Base-by-base conservation (phyloP, 163 green algal genomes). In the Scenedesmus sp. region DNA sequence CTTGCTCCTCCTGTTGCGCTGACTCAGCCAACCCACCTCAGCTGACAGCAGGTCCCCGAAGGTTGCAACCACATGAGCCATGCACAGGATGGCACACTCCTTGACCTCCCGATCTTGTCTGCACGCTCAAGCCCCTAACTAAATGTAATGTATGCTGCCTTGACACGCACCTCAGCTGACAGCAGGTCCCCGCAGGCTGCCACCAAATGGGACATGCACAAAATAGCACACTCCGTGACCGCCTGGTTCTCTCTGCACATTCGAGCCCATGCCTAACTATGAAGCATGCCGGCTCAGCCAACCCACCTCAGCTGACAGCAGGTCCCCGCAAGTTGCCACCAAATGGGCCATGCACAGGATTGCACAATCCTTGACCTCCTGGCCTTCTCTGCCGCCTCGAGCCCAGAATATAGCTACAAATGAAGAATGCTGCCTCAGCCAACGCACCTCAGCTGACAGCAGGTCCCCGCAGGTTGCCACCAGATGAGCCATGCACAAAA, bases 361-460 rank as follows among this genome's bases (percentile, higher is more conserved):
- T 76, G 98, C 96, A 52, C 91, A 95, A 87, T 99, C 98, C 95
- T 99, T 99, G 2, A 99, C 98, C 94, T 99, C 98, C 92, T 98
- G 96, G 84, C 97, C 96, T 87, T 96, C 64, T 73, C 13, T 16
- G 13, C 64, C 64, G 13, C 15, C 13, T 16, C 15, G 64, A 16
- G 64, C 64, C 13, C 64, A 16, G 13, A 73, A 16, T 16, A 73
- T 16, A 16, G 64, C 64, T 73, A 16, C 46, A 46, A 46, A 46
- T 46, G 34, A 46, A 46, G 34, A 46, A 46, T 46, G 15, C 34
- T 46, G 34, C 34, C 34, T 46, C 34, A 46, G 34, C 34, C 34
- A 46, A 46, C 90, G 56, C 18, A 97, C 92, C 88, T 97, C 92
- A 0, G 88, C 66, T 3, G 90, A 60, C 52, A 98, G 90, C 56